Conservation (phyloP, 75 land plant genomes). For the Pseudotsuga menziesii region DNA sequence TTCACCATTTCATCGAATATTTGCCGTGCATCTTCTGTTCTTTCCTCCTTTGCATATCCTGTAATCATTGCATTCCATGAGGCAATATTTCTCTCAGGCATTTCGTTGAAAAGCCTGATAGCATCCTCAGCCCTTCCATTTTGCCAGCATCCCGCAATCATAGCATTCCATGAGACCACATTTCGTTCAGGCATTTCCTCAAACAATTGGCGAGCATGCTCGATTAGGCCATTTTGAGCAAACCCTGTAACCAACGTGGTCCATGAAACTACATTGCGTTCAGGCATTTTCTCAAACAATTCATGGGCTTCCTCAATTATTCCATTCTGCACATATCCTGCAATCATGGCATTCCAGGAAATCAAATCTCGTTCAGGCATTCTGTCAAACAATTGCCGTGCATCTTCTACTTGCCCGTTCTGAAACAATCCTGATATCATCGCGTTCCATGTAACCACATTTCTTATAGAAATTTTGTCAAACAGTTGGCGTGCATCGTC, state of each 20-base stretch:
- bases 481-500: too few relatives aligned
- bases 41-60: conserved; percentile 64
- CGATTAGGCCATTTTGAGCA: conserved; percentile 14
- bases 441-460: conserved; percentile 54
- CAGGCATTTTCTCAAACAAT: conserved; percentile 32
- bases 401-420: conserved; percentile 27
- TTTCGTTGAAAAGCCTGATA: conserved; percentile 29
- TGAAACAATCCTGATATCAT: conserved; percentile 47
- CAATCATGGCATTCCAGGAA: conserved; percentile 32
- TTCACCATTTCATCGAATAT: conserved; percentile 34
- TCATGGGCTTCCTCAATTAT: conserved; percentile 24
- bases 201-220: conserved; percentile 32
- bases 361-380: conserved; percentile 15
- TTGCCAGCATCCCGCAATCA: conserved; percentile 45
- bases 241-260: conserved; percentile 29
- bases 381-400: conserved; percentile 19
- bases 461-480: conserved; percentile 37
- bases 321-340: conserved; percentile 25
- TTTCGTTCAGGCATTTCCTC: conserved; percentile 27
- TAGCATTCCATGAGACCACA: conserved; percentile 52
- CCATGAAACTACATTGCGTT: conserved; percentile 28
- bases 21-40: conserved; percentile 32
- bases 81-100: conserved; percentile 41
- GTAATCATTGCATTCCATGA: conserved; percentile 53
- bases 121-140: conserved; percentile 44